Conservation (phyloP, 331 rosid genomes). For the Arachis monticola region DNA sequence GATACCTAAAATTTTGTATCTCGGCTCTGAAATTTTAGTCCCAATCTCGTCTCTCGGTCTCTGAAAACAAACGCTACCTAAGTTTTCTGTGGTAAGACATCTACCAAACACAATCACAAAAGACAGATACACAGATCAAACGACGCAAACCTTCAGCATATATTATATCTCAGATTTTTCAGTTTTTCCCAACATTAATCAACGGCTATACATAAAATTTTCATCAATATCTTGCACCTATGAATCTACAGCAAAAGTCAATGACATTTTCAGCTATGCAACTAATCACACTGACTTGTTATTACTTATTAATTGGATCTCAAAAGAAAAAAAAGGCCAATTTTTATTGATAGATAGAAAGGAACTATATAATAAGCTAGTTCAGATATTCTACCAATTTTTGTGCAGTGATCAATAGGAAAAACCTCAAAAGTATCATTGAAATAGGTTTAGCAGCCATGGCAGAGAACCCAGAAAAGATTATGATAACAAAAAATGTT, state of each 20-base stretch:
- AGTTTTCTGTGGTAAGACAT: too few species aligned
- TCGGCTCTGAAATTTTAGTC: too few species aligned
- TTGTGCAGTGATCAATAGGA: conserved; percentile 11
- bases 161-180: neutral
- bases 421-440: conserved; percentile 13
- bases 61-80: too few species aligned
- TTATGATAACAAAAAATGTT: neutral
- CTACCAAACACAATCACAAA: too few species aligned
- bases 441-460: neutral
- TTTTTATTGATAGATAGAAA: neutral
- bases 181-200: conserved; percentile 4
- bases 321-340: neutral
- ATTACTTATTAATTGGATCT: neutral
- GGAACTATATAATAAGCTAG: neutral
- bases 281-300: neutral
- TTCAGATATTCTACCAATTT: conserved; percentile 10
- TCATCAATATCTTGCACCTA: neutral
- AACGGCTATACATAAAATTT: neutral
- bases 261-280: conserved; percentile 13
- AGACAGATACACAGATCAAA: too few species aligned
- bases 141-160: neutral
- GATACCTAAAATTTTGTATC: too few species aligned
- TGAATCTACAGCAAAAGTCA: conserved; percentile 16
- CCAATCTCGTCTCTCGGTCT: too few species aligned
- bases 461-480: conserved; percentile 30